A percentile compares a stretch with the other conserved stretches of the same genome.
phyloP scores from a whole-genome alignment of 2,329 filamentous ascomycete genomes.

The Tolypocladium sp. region DNA sequence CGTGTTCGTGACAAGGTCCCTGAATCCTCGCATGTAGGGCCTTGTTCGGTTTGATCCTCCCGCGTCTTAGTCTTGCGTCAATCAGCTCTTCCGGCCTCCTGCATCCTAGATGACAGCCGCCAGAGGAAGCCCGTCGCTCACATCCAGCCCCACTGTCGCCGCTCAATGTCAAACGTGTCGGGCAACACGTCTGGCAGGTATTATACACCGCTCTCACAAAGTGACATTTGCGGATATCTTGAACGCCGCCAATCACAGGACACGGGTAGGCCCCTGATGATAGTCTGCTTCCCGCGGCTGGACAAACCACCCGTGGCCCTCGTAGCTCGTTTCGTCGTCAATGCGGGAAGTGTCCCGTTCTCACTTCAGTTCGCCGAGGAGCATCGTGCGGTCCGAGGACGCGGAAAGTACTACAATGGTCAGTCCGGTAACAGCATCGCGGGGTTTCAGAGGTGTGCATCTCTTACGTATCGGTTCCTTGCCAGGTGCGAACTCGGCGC shows the following conservation, averaged over 20 bases:
- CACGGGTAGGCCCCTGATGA: neutral
- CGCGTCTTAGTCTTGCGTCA: neutral
- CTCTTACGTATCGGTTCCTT: conserved; percentile 81
- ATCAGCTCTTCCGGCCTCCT: neutral
- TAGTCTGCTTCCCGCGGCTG: neutral
- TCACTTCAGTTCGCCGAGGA: conserved; percentile 67
- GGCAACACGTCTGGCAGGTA: neutral
- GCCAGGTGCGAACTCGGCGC: conserved; percentile 79
- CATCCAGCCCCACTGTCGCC: neutral
- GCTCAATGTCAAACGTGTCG: neutral
- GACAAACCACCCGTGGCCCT: neutral
- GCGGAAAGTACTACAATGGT: conserved; percentile 66
- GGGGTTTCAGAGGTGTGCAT: neutral
- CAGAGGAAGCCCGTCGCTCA: neutral
- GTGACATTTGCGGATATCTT: neutral
- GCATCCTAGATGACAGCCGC: neutral
- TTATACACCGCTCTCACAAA: neutral
- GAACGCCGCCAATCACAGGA: neutral
- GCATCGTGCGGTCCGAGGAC: conserved; percentile 78
- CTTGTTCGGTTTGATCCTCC: neutral
- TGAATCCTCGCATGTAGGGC: neutral
- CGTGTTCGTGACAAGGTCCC: neutral
- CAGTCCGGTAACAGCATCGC: conserved; percentile 15
- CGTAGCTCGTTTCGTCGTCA: conserved; percentile 1
- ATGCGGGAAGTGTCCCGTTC: conserved; percentile 18